Percentiles rank a stretch among this genome's conserved stretches.
Conservation (phyloP, 2,329 filamentous ascomycete species). For the Thermoascus crustaceus region DNA sequence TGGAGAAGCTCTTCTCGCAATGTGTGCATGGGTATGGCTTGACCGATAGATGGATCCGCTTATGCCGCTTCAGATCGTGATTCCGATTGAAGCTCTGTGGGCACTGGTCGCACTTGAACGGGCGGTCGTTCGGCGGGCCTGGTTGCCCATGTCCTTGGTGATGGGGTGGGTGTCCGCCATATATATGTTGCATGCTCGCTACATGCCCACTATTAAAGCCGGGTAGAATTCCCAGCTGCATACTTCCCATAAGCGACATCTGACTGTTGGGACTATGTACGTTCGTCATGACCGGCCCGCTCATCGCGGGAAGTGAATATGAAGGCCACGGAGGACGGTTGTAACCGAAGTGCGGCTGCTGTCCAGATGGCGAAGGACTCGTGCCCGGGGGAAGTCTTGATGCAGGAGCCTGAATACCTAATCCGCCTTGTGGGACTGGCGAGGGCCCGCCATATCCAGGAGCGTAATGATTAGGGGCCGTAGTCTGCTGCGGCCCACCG, state of each 20-base stretch:
- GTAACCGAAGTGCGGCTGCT: constrained; percentile 26
- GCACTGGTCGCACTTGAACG: constrained; percentile 91
- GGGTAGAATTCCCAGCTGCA: constrained; percentile 49
- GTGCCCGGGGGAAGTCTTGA: constrained; percentile 50
- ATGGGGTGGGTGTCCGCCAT: constrained; percentile 45
- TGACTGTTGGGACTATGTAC: constrained; percentile 64
- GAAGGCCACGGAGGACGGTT: constrained; percentile 39
- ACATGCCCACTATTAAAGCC: constrained; percentile 54
- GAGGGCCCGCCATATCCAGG: constrained; percentile 21
- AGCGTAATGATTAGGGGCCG: constrained; percentile 43
- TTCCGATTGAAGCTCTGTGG: constrained; percentile 92
- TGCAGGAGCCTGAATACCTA: constrained; percentile 8
- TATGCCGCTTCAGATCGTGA: constrained; percentile 92
- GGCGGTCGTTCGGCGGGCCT: constrained; percentile 61
- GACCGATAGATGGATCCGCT: constrained; percentile 86
- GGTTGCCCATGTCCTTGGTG: constrained; percentile 48
- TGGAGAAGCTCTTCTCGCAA: constrained; percentile 93
- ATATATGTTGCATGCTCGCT: constrained; percentile 53
- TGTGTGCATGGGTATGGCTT: constrained; percentile 89
- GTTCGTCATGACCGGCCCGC: constrained; percentile 67
- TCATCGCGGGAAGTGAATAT: constrained; percentile 55
- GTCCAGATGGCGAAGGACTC: constrained; percentile 36
- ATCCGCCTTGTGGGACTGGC: constrained; percentile 36
- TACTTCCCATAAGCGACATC: constrained; percentile 60
- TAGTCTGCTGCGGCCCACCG: constrained; percentile 34